Conservation (phyloP, 179 eudicot species). For the Beta macrorhiza region DNA sequence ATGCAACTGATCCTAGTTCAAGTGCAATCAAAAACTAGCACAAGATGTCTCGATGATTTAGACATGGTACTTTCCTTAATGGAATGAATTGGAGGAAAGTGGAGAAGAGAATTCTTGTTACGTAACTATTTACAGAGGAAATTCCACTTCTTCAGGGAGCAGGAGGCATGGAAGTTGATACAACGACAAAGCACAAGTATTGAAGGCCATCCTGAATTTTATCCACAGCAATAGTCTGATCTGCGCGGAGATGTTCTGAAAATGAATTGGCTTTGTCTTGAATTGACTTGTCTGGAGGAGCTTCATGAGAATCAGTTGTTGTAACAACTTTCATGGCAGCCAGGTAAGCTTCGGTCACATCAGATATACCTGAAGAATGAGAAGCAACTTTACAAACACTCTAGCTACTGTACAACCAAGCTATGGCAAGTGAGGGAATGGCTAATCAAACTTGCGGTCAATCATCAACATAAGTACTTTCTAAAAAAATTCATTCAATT, state of each 20-base stretch:
- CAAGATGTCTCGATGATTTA: conserved; percentile 14
- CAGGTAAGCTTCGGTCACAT: conserved; percentile 79
- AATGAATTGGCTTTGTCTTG: conserved; percentile 65
- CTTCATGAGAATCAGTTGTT: conserved; percentile 44
- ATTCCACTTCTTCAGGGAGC: conserved; percentile 32
- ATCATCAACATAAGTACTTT: neutral
- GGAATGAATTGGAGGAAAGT: neutral
- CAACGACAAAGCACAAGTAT: conserved; percentile 56
- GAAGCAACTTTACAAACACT: conserved; percentile 10
- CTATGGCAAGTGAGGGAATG: neutral
- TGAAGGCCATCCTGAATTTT: conserved; percentile 83
- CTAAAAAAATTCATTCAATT: neutral
- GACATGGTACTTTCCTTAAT: conserved; percentile 9
- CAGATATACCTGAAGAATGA: conserved; percentile 67
- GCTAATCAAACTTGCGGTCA: neutral
- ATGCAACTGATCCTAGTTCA: conserved; percentile 2
- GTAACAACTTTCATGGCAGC: conserved; percentile 66
- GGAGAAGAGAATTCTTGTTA: conserved; percentile 6
- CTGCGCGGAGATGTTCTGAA: conserved; percentile 56
- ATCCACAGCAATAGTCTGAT: conserved; percentile 56
- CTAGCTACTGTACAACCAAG: neutral
- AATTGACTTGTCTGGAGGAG: conserved; percentile 50
- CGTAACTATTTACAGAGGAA: conserved; percentile 34
- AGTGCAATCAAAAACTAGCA: conserved; percentile 34
- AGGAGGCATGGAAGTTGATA: conserved; percentile 75